Conservation (phyloP, 2,329 filamentous ascomycete species). For the Fonsecaea pedrosoi region DNA sequence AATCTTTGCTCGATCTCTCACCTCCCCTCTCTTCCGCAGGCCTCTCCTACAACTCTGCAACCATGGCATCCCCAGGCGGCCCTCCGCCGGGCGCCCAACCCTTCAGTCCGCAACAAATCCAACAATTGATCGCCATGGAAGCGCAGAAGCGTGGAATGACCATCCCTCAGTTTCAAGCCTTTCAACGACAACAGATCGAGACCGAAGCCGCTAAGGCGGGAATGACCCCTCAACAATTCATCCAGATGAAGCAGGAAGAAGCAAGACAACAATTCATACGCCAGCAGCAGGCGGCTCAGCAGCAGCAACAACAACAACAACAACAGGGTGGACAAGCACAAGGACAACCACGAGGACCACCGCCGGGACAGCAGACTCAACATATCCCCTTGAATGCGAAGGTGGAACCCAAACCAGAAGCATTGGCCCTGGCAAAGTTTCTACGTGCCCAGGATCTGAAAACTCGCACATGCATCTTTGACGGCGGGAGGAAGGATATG, state of each 20-base stretch:
- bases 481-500: constrained; percentile 97
- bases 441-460: constrained; percentile 84
- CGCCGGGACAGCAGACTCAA: constrained; percentile 49
- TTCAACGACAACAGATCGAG: constrained; percentile 55
- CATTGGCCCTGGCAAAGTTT: constrained; percentile 87
- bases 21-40: neutral
- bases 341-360: constrained; percentile 46
- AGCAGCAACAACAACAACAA: constrained; percentile 45
- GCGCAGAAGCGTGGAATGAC: constrained; percentile 84
- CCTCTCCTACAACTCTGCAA: constrained; percentile 16
- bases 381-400: constrained; percentile 56
- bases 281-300: constrained; percentile 43
- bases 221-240: constrained; percentile 59
- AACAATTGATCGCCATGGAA: constrained; percentile 56
- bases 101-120: constrained; percentile 36
- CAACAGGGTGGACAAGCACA: constrained; percentile 42
- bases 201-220: constrained; percentile 59
- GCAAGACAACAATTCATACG: constrained; percentile 51
- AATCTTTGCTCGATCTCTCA: neutral
- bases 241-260: constrained; percentile 51
- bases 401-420: constrained; percentile 81
- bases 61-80: constrained; percentile 44
- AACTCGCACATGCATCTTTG: constrained; percentile 86
- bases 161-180: constrained; percentile 75
- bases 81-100: constrained; percentile 29